Evolutionary conservation across 2,329 filamentous ascomycete genomes (phyloP).

Genomic region (Pseudogymnoascus sp.): DNA sequence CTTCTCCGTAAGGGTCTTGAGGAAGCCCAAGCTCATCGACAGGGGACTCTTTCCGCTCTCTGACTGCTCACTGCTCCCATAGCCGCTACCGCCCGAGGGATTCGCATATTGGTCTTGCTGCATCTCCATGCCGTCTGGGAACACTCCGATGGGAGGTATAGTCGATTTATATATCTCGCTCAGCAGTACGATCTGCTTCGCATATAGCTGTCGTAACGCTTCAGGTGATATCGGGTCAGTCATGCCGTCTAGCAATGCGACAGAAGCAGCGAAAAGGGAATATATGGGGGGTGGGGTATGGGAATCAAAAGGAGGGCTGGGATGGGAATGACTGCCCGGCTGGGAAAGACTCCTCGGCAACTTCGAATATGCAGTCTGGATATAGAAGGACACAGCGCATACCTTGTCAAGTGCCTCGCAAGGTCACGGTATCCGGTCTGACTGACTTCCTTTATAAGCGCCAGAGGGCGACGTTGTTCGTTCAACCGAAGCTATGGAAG

Average conservation of each 20-base stretch:
- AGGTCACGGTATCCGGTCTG: not conserved
- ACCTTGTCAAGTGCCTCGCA: constrained; percentile 5
- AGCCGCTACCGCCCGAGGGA: constrained; percentile 21
- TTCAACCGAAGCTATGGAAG: not conserved
- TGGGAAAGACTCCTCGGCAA: not conserved
- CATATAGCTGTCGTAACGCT: constrained; percentile 3
- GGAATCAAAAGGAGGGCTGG: not conserved
- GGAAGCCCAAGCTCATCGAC: constrained; percentile 47
- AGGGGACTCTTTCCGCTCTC: constrained; percentile 27
- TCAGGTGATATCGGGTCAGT: constrained; percentile 3
- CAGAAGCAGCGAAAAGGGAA: not conserved
- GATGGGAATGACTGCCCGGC: not conserved
- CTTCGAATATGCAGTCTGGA: not conserved
- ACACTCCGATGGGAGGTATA: not conserved
- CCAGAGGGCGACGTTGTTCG: not conserved
- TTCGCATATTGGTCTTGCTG: constrained; percentile 24
- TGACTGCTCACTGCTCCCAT: constrained; percentile 25
- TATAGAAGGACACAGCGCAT: not conserved
- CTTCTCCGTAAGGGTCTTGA: constrained; percentile 63
- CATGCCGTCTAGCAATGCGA: not conserved
- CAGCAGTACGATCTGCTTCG: constrained; percentile 3
- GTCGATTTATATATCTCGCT: constrained; percentile 5
- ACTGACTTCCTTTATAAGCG: constrained; percentile 5
- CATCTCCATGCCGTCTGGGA: not conserved
- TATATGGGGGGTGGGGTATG: not conserved